Conservation (phyloP, 148 eudicot species). For the Silene latifolia region DNA sequence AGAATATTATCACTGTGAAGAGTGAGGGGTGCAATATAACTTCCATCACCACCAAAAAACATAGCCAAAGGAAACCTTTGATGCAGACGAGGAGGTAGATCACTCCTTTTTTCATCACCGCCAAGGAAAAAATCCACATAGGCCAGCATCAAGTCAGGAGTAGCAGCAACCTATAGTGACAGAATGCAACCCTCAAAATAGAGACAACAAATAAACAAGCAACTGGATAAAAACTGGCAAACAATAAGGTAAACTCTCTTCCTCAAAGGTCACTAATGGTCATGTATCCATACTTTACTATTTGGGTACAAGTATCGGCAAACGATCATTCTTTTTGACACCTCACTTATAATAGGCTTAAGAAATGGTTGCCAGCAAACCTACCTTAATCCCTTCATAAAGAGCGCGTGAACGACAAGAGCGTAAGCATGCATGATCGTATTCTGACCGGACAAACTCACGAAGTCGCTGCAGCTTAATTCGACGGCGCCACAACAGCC, state of each 20-base stretch:
- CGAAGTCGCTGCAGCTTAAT: constrained; percentile 83
- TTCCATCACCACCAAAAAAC: constrained; percentile 95
- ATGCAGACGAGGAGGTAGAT: constrained; percentile 85
- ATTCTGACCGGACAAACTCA: constrained; percentile 96
- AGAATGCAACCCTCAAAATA: constrained; percentile 4
- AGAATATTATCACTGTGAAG: constrained; percentile 85
- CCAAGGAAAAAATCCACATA: constrained; percentile 94
- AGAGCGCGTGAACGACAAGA: constrained; percentile 99
- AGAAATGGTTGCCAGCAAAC: constrained; percentile 9
- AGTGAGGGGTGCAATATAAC: constrained; percentile 88
- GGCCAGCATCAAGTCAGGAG: constrained; percentile 93
- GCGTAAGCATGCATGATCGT: constrained; percentile 96
- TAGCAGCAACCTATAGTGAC: constrained; percentile 73
- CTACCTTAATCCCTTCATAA: constrained; percentile 95
- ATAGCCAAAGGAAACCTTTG: constrained; percentile 85
- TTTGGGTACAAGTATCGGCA: neutral
- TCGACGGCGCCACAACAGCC: constrained; percentile 91
- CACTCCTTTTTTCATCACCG: constrained; percentile 94
- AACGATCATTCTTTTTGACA: neutral
- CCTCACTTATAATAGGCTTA: neutral
- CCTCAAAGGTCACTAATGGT: neutral
- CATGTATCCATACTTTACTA: neutral
- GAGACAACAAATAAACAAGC: neutral
- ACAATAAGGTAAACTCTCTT: neutral
- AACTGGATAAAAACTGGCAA: neutral